phyloP scores from a whole-genome alignment of 176 grass and related monocot genomes.

The Eleusine indica region DNA sequence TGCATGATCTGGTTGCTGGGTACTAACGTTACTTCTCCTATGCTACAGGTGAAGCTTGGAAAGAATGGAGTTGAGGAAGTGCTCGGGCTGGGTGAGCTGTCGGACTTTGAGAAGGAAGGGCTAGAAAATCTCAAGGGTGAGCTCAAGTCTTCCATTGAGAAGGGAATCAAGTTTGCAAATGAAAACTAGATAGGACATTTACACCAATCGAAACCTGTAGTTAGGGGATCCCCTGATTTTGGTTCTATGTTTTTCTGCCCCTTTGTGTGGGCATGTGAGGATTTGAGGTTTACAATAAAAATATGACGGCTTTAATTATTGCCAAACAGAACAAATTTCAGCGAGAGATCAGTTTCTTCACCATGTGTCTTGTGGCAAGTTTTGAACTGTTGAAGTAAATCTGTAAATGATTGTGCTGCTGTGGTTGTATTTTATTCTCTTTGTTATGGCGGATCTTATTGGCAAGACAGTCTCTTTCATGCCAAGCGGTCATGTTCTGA shows the following conservation, averaged over 20 bases:
- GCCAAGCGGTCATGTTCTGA: too few relatives aligned
- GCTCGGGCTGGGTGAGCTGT: constrained; percentile 46
- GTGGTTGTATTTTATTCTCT: neutral
- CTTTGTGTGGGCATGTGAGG: constrained; percentile 23
- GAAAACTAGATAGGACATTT: constrained; percentile 44
- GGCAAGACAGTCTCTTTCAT: neutral
- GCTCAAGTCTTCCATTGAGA: constrained; percentile 85
- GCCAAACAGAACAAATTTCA: constrained; percentile 31
- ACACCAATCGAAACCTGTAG: constrained; percentile 47
- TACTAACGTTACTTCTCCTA: neutral
- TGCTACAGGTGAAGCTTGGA: constrained; percentile 75
- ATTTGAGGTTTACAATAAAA: constrained; percentile 43
- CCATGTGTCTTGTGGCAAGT: neutral
- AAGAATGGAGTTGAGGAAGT: constrained; percentile 84
- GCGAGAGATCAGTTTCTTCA: neutral
- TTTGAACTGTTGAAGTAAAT: constrained; percentile 30
- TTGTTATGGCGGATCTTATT: neutral
- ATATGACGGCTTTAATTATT: constrained; percentile 10
- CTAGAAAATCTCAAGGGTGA: constrained; percentile 78
- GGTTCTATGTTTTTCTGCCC: constrained; percentile 29
- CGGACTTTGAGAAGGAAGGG: constrained; percentile 59
- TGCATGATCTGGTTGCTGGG: constrained; percentile 1
- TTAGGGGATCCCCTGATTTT: constrained; percentile 33
- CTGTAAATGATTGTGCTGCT: neutral
- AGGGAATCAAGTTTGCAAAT: constrained; percentile 69